Evolutionary conservation across 345 rosid species (phyloP).

Genomic region (Geranium rotundifolium): DNA sequence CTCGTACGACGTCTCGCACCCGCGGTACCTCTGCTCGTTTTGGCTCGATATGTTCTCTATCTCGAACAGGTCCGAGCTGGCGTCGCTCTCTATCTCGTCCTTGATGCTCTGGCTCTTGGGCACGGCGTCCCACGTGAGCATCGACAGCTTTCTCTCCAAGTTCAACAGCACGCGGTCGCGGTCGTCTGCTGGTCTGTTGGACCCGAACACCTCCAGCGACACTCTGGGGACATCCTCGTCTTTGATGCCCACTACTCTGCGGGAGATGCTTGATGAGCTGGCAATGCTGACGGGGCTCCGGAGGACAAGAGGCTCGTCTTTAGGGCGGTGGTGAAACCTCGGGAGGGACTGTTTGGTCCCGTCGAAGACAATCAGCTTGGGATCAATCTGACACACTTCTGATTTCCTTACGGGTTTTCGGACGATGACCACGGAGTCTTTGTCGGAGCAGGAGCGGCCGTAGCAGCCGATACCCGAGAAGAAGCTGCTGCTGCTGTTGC

Average conservation of each 20-base stretch:
- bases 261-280: conserved; percentile 6
- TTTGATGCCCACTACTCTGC: too few relatives aligned
- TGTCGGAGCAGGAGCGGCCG: conserved; percentile 30
- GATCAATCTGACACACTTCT: conserved; percentile 8
- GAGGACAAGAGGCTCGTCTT: conserved; percentile 18
- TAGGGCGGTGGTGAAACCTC: conserved; percentile 5
- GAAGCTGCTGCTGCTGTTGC: conserved; percentile 24
- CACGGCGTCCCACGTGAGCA: conserved; percentile 67
- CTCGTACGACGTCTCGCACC: conserved; percentile 17
- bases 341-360: conserved; percentile 17
- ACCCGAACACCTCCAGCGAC: conserved; percentile 32
- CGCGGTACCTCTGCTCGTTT: neutral
- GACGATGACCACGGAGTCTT: conserved; percentile 30
- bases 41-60: conserved; percentile 38
- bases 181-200: conserved; percentile 2
- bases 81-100: conserved; percentile 48
- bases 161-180: conserved; percentile 20
- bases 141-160: conserved; percentile 45
- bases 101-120: conserved; percentile 26
- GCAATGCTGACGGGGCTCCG: conserved; percentile 16
- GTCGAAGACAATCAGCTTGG: conserved; percentile 10
- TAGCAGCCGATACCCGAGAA: conserved; percentile 34
- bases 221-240: conserved; percentile 20
- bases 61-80: conserved; percentile 64
- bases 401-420: conserved; percentile 12